Percentiles rank a stretch among this genome's conserved stretches.
Evolutionary conservation across 2,329 filamentous ascomycete species (phyloP).

Genomic region (Aspergillus piperis): DNA sequence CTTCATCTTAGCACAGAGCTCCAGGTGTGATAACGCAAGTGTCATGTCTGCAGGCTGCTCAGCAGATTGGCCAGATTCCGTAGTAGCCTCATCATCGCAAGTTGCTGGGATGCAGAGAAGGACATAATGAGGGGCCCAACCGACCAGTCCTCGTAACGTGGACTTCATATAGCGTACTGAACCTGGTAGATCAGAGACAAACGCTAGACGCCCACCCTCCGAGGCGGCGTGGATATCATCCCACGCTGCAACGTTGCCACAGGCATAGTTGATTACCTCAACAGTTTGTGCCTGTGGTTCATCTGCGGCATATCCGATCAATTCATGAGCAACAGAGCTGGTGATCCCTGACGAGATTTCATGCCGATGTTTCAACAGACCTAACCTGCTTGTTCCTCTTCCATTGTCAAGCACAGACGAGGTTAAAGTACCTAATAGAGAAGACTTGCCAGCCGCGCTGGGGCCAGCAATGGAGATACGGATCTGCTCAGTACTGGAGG

Average conservation of each 20-base stretch:
- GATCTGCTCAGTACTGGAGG: constrained; percentile 69
- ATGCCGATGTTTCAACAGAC: constrained; percentile 86
- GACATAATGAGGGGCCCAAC: constrained; percentile 95
- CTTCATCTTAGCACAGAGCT: constrained; percentile 78
- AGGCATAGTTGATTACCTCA: constrained; percentile 73
- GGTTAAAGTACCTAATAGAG: constrained; percentile 81
- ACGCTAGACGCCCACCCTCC: constrained; percentile 72
- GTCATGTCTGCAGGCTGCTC: constrained; percentile 60
- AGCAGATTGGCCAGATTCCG: constrained; percentile 17
- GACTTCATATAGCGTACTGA: constrained; percentile 87
- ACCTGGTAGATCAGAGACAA: constrained; percentile 89
- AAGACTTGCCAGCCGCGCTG: constrained; percentile 90
- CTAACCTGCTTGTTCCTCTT: constrained; percentile 82
- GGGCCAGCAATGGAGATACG: constrained; percentile 85
- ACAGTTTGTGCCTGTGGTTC: constrained; percentile 44
- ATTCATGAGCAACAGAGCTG: constrained; percentile 89
- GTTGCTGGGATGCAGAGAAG: constrained; percentile 84
- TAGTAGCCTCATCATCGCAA: constrained; percentile 55
- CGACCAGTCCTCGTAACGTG: constrained; percentile 83
- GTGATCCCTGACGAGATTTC: constrained; percentile 91
- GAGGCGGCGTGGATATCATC: constrained; percentile 85
- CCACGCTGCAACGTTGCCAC: constrained; percentile 87
- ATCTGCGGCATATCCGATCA: constrained; percentile 72
- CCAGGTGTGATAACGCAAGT: constrained; percentile 75
- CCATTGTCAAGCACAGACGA: constrained; percentile 90